phyloP scores from a whole-genome alignment of 257 asterid species.

The Fraxinus anomala region DNA sequence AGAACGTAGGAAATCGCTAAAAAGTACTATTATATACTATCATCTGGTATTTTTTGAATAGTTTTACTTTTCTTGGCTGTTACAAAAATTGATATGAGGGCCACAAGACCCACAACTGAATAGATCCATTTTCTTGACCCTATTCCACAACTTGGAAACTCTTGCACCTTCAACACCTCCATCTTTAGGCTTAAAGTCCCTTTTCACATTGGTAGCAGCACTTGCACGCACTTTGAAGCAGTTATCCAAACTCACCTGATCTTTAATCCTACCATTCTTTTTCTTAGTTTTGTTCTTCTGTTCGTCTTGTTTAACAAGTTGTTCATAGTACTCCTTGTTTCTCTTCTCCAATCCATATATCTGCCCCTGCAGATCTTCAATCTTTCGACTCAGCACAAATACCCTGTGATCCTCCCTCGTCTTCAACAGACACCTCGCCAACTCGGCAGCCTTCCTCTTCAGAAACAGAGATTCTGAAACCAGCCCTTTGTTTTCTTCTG shows the following conservation, averaged over 20 bases:
- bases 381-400: slow-evolving; percentile 71
- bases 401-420: slow-evolving; percentile 88
- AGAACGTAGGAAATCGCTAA: neutral
- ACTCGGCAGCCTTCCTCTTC: slow-evolving; percentile 90
- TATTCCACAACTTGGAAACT: slow-evolving; percentile 66
- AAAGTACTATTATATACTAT: neutral
- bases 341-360: slow-evolving; percentile 78
- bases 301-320: slow-evolving; percentile 54
- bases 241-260: slow-evolving; percentile 48
- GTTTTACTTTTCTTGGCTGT: slow-evolving; percentile 28
- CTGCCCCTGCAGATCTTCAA: slow-evolving; percentile 97
- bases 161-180: slow-evolving; percentile 32
- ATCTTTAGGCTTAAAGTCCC: slow-evolving; percentile 28
- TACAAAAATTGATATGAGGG: slow-evolving; percentile 43
- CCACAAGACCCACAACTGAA: slow-evolving; percentile 73
- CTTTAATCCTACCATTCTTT: slow-evolving; percentile 35
- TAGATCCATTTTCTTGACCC: slow-evolving; percentile 72
- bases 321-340: slow-evolving; percentile 80
- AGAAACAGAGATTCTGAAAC: slow-evolving; percentile 69
- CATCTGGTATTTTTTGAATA: slow-evolving; percentile 21
- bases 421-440: slow-evolving; percentile 79
- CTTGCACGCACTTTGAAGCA: slow-evolving; percentile 44
- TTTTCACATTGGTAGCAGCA: slow-evolving; percentile 38
- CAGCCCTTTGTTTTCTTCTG: slow-evolving; percentile 80
- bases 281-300: slow-evolving; percentile 31